Percentiles rank a stretch among this genome's conserved stretches.
These are phyloP conservation scores for Senna tora DNA, from an alignment of 306 rosid genomes.

Conservation along the genomic window DNA sequence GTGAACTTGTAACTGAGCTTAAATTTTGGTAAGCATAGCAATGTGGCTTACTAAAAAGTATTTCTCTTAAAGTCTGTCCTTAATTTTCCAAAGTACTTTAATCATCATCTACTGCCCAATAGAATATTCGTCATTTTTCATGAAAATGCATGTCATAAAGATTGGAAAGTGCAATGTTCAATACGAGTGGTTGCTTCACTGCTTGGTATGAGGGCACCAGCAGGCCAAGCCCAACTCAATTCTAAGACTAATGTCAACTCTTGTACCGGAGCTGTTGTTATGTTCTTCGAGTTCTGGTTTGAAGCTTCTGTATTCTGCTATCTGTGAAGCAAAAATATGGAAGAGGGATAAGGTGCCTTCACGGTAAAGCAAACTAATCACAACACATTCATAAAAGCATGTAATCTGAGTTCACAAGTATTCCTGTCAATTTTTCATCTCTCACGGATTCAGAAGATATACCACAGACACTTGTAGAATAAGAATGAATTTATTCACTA, in stretches of 20 bases:
- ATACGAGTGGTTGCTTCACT: too few relatives aligned
- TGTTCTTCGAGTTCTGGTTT: slow-evolving; percentile 50
- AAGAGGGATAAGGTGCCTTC: too few relatives aligned
- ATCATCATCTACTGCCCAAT: neutral
- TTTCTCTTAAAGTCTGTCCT: neutral
- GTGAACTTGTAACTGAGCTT: slow-evolving; percentile 24
- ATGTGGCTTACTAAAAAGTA: neutral
- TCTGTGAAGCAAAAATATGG: slow-evolving; percentile 33
- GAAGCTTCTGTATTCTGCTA: slow-evolving; percentile 43
- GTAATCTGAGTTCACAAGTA: too few relatives aligned
- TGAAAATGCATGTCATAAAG: slow-evolving; percentile 26
- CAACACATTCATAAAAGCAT: neutral
- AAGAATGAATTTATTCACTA: too few relatives aligned
- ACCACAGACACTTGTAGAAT: too few relatives aligned
- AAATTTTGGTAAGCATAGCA: slow-evolving; percentile 15
- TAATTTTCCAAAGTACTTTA: neutral
- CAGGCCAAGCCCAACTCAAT: too few relatives aligned
- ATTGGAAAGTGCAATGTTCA: too few relatives aligned
- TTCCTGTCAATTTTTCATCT: too few relatives aligned
- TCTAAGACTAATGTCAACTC: slow-evolving; percentile 49
- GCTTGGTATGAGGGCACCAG: too few relatives aligned
- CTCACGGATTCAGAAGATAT: too few relatives aligned
- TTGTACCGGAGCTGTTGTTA: slow-evolving; percentile 52
- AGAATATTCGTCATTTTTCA: slow-evolving; percentile 42
- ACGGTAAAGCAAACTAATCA: neutral